A percentile compares a stretch with the other conserved stretches of the same genome.
Conservation (phyloP, 345 rosid species). For the Gossypium stocksii region DNA sequence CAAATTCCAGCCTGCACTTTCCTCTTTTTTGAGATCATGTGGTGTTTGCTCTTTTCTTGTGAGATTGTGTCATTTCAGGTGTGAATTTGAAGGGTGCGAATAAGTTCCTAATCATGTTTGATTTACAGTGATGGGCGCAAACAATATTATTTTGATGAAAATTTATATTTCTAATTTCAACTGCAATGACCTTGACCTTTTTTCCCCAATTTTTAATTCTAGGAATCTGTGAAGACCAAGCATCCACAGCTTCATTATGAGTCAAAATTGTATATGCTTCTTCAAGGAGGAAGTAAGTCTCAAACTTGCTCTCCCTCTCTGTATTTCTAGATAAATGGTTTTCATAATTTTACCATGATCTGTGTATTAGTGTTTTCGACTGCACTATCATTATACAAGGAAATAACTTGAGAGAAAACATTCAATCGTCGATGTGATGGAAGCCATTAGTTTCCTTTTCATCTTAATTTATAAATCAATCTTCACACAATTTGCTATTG, state of each 20-base stretch:
- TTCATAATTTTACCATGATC: neutral
- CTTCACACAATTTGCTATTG: neutral
- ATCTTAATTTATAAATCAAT: neutral
- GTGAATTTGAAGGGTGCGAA: neutral
- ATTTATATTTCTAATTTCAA: neutral
- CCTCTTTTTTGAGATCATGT: neutral
- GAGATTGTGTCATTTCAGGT: neutral
- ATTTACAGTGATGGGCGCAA: neutral
- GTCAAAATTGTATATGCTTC: constrained; percentile 80
- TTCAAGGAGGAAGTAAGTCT: constrained; percentile 82
- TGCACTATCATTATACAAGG: neutral
- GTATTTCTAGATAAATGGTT: neutral
- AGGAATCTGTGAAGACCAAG: constrained; percentile 84
- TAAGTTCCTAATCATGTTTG: neutral
- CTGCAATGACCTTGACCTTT: neutral
- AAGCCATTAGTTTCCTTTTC: neutral
- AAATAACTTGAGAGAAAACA: neutral
- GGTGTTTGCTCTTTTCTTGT: neutral
- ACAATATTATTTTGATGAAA: neutral
- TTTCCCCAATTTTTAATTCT: constrained; percentile 18
- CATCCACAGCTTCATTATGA: constrained; percentile 91
- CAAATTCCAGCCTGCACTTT: neutral
- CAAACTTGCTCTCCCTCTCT: constrained; percentile 12
- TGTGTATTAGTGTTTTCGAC: neutral
- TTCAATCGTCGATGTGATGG: neutral